Evolutionary conservation across 2,329 filamentous ascomycete species (phyloP).

Genomic region (Sarocladium oryzae): DNA sequence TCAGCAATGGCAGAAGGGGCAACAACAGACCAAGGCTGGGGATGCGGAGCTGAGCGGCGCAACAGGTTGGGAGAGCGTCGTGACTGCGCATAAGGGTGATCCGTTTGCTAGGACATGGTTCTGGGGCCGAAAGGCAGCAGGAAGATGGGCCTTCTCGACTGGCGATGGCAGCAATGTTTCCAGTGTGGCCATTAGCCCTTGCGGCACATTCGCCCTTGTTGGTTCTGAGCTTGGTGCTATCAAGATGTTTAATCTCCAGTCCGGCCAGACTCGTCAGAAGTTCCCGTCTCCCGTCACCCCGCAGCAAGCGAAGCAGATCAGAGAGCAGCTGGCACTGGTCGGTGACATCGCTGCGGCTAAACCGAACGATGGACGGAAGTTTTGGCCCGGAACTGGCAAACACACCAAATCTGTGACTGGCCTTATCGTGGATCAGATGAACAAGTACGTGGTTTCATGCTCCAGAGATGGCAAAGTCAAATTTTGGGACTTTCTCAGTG

Average conservation of each 20-base stretch:
- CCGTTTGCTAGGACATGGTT: conserved; percentile 91
- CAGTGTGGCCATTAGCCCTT: conserved; percentile 82
- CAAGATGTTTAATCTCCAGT: conserved; percentile 96
- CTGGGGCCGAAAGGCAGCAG: conserved; percentile 90
- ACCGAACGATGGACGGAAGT: conserved; percentile 26
- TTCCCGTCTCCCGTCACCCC: conserved; percentile 78
- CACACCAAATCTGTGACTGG: conserved; percentile 82
- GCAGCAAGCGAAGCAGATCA: conserved; percentile 70
- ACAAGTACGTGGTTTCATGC: conserved; percentile 78
- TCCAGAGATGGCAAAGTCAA: conserved; percentile 88
- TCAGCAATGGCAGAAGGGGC: conserved; percentile 75
- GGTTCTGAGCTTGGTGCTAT: conserved; percentile 78
- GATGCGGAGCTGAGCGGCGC: conserved; percentile 67
- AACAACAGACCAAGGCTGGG: conserved; percentile 53
- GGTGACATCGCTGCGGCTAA: conserved; percentile 17
- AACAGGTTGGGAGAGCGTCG: conserved; percentile 95
- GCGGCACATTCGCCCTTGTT: conserved; percentile 87
- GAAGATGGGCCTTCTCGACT: conserved; percentile 87
- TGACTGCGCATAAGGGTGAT: conserved; percentile 86
- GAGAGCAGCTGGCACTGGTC: conserved; percentile 54
- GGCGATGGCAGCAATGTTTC: conserved; percentile 76
- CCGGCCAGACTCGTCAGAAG: conserved; percentile 77
- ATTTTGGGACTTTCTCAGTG: conserved; percentile 94
- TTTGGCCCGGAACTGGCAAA: conserved; percentile 54
- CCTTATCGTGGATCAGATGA: conserved; percentile 81